These are phyloP conservation scores for Cladorrhinum sp. DNA, from an alignment of 2,329 filamentous ascomycete species.

Conservation along the genomic window DNA sequence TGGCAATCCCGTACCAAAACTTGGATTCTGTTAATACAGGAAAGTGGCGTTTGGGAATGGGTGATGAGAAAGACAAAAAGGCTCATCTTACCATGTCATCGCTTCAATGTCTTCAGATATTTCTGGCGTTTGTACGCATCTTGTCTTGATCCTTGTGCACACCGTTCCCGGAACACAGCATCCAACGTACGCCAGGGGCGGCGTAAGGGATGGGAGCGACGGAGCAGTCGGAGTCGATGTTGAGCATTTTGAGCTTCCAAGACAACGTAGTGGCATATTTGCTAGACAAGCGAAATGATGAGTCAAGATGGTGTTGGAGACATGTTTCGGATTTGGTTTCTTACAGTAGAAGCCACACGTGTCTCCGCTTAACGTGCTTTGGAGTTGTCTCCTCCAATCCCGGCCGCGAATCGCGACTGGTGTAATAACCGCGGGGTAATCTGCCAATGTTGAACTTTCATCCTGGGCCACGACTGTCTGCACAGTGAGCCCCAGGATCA, in stretches of 20 bases:
- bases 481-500: background rate
- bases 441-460: too few species aligned
- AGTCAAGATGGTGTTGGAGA: background rate
- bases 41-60: too few species aligned
- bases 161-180: background rate
- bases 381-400: background rate
- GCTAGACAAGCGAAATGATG: background rate
- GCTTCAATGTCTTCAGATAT: background rate
- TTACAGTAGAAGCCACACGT: background rate
- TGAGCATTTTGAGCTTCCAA: background rate
- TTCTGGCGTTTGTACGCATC: background rate
- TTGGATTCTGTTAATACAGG: background rate
- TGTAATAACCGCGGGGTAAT: background rate
- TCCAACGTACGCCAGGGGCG: background rate
- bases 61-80: background rate
- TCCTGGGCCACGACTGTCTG: background rate
- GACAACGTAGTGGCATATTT: background rate
- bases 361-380: background rate
- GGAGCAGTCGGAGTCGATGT: background rate
- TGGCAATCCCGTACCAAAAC: background rate
- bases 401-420: background rate
- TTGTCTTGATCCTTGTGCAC: background rate
- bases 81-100: background rate
- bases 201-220: background rate
- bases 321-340: background rate